phyloP scores from a whole-genome alignment of 768 basidiomycete genomes.

The Tulasnella calospora region DNA sequence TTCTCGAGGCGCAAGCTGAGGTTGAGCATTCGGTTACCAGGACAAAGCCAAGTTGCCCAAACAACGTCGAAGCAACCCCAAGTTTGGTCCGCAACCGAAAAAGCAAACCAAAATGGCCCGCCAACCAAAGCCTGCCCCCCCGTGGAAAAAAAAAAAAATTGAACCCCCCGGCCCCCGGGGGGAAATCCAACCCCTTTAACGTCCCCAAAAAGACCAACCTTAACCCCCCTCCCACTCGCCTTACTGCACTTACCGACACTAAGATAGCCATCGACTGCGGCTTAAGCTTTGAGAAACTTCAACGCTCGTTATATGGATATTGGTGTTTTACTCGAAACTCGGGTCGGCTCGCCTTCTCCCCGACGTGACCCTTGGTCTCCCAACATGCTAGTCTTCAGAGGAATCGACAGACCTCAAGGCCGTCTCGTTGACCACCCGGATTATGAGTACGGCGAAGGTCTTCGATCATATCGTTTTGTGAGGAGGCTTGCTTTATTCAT shows the following conservation, averaged over 20 bases:
- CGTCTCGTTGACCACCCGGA: not conserved
- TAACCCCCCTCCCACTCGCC: not conserved
- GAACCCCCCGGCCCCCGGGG: too few species aligned
- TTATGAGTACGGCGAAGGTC: not conserved
- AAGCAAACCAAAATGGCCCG: not conserved
- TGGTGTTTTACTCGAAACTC: not conserved
- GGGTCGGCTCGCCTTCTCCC: not conserved
- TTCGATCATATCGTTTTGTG: not conserved
- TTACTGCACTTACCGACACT: not conserved
- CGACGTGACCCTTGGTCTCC: not conserved
- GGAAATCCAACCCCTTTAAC: not conserved
- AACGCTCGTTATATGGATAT: not conserved
- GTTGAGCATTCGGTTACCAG: not conserved
- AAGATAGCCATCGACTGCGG: not conserved
- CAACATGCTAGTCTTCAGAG: not conserved
- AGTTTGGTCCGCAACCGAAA: not conserved
- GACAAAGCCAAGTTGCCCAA: not conserved
- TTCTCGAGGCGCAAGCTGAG: not conserved
- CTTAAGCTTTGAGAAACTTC: not conserved
- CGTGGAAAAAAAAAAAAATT: not conserved
- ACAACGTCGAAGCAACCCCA: not conserved
- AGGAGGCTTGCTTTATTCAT: not conserved
- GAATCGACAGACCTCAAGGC: not conserved
- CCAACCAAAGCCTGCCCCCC: not conserved
- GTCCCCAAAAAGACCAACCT: not conserved